Base-by-base conservation (phyloP, 1,139 yeast species). In the Sugiyamaella xylanicola region DNA sequence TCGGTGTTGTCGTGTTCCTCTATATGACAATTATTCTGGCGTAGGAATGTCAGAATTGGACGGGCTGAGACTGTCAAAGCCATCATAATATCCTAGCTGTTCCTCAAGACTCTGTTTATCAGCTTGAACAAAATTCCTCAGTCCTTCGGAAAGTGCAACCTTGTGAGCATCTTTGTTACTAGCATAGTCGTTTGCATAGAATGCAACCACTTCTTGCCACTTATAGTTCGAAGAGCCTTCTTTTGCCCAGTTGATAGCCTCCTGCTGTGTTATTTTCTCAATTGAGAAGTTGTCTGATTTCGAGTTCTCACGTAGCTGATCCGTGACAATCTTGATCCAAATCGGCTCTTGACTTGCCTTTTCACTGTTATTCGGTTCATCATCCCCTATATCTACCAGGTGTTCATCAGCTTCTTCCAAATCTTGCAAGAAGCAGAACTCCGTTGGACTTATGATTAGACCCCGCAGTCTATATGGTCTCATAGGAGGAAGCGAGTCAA, bases 371-470 rank as follows among this genome's bases (percentile, higher is more conserved):
- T 43, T 35, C 11, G 47, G 47, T 11, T 35, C 20, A 9, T 21
- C 53, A 22, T 50, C 52, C 9, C 53, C 58, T 20, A 59, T 22
- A 42, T 61, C 63, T 36, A 61, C 59, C 19, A 63, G 54, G 46
- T 60, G 59, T 4, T 43, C 45, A 15, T 54, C 55, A 2, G 40
- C 48, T 29, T 48, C 49, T 21, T 19, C 21, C 27, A 51, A 21
- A 37, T 44, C 37, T 29, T 53, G 42, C 21, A 46, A 22, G 51
- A 62, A 65, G 54, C 61, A 65, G 48, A 59, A 67, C 51, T 68
- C 70, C 2, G 62, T 56, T 0, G 70, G 70, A 29, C 68, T 65
- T n/a, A 68, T 57, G 20, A 67, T 64, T 0, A 65, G 63, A 2
- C 70, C 71, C 21, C 58, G 54, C 9, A 68, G 55, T 13, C 56